Evolutionary conservation across 228 moss, liverwort and hornwort genomes (phyloP).

Genomic region (Sphagnum magellanicum): DNA sequence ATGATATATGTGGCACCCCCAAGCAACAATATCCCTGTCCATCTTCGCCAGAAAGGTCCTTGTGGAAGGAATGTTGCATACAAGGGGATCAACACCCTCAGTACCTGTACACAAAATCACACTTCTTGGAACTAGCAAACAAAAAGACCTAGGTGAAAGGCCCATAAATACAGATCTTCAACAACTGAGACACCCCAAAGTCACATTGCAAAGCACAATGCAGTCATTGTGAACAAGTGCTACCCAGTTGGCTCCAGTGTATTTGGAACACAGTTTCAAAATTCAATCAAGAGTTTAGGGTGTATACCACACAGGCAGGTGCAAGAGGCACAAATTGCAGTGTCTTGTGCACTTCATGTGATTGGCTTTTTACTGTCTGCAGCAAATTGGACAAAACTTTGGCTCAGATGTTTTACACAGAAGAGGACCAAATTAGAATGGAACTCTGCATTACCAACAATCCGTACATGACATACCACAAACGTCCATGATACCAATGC

Average conservation of each 20-base stretch:
- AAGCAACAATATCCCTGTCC: constrained; percentile 45
- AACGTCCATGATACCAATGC: not conserved
- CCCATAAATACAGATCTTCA: too few species aligned
- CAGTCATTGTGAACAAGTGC: too few species aligned
- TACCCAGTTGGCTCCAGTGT: not conserved
- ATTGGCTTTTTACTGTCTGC: constrained; percentile 86
- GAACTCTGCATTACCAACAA: too few species aligned
- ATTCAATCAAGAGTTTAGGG: not conserved
- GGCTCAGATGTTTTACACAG: too few species aligned
- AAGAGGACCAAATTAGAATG: too few species aligned
- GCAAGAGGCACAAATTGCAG: constrained; percentile 95
- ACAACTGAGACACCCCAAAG: too few species aligned
- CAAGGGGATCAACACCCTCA: constrained; percentile 81
- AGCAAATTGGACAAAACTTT: constrained; percentile 1
- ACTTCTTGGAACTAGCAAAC: not conserved
- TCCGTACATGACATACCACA: too few species aligned
- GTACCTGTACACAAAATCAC: constrained; percentile 47
- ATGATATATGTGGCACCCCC: constrained; percentile 66
- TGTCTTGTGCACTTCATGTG: constrained; percentile 98
- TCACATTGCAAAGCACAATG: too few species aligned
- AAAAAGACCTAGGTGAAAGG: not conserved
- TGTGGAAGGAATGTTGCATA: constrained; percentile 70
- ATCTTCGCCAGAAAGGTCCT: constrained; percentile 44
- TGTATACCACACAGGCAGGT: constrained; percentile 96
- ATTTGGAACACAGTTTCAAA: not conserved